A percentile compares a stretch with the other conserved stretches of the same genome.
Evolutionary conservation across 1,139 yeast genomes (phyloP).

Genomic region (Sugiyamaella japonica): DNA sequence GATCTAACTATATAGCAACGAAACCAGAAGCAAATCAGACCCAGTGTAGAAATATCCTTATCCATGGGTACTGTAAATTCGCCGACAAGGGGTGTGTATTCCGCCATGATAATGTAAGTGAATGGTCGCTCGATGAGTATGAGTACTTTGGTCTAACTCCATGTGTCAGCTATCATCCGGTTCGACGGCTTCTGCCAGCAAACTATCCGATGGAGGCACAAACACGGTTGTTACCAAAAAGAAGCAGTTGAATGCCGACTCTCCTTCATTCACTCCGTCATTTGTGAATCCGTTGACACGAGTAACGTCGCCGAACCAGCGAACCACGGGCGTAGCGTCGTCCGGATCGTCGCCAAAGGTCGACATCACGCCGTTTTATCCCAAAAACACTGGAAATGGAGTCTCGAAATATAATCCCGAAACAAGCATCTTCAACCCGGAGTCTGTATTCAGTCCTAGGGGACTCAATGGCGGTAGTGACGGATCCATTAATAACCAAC

Average conservation of each 20-base stretch:
- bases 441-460: constrained; percentile 27
- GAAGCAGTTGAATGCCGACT: constrained; percentile 58
- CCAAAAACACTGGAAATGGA: constrained; percentile 35
- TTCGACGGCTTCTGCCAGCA: background rate
- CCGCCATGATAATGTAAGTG: constrained; percentile 51
- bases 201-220: background rate
- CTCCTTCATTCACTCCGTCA: constrained; percentile 66
- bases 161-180: background rate
- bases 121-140: background rate
- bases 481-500: background rate
- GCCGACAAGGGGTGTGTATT: constrained; percentile 89
- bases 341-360: constrained; percentile 20
- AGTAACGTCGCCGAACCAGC: constrained; percentile 17
- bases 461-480: constrained; percentile 10
- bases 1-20: constrained; percentile 1
- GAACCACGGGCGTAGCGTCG: constrained; percentile 19
- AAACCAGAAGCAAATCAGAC: constrained; percentile 57
- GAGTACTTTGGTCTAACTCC: constrained; percentile 3
- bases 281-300: constrained; percentile 27
- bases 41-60: constrained; percentile 80
- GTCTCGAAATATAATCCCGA: constrained; percentile 24
- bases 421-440: constrained; percentile 26
- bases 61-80: constrained; percentile 87
- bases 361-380: constrained; percentile 48
- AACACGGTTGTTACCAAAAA: constrained; percentile 21